A percentile compares a stretch with the other conserved stretches of the same genome.
Evolutionary conservation across 257 asterid genomes (phyloP).

Genomic region (Nemophila menziesii): DNA sequence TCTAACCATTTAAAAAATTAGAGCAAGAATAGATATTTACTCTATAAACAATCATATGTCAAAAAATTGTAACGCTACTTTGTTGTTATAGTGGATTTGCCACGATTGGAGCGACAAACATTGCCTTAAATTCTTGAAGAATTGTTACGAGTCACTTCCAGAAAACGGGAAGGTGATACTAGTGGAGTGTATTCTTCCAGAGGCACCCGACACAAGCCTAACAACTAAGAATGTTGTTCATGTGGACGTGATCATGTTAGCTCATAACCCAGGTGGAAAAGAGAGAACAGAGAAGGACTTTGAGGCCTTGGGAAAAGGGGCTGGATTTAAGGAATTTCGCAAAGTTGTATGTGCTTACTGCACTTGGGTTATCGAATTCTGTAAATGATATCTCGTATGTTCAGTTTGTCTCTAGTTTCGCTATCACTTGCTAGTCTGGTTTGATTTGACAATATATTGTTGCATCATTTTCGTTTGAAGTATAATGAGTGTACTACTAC

Average conservation of each 20-base stretch:
- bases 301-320: constrained; percentile 45
- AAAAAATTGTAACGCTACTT: neutral
- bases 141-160: constrained; percentile 65
- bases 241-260: constrained; percentile 70
- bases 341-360: constrained; percentile 56
- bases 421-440: no score
- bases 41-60: neutral
- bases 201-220: constrained; percentile 45
- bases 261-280: constrained; percentile 86
- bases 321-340: constrained; percentile 54
- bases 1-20: neutral
- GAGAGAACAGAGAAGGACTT: constrained; percentile 92
- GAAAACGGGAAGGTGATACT: constrained; percentile 68
- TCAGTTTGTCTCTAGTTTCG: no score
- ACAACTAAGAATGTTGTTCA: constrained; percentile 50
- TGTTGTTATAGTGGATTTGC: constrained; percentile 58
- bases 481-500: no score
- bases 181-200: constrained; percentile 63
- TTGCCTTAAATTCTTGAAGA: constrained; percentile 59
- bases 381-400: constrained; percentile 34
- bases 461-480: no score
- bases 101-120: constrained; percentile 91
- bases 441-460: no score
- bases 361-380: constrained; percentile 71
- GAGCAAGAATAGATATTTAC: neutral